Evolutionary conservation across 768 basidiomycete species (phyloP), one percentile per base, ranked within the genome.

Genomic region (Sarcodon aspratus): DNA sequence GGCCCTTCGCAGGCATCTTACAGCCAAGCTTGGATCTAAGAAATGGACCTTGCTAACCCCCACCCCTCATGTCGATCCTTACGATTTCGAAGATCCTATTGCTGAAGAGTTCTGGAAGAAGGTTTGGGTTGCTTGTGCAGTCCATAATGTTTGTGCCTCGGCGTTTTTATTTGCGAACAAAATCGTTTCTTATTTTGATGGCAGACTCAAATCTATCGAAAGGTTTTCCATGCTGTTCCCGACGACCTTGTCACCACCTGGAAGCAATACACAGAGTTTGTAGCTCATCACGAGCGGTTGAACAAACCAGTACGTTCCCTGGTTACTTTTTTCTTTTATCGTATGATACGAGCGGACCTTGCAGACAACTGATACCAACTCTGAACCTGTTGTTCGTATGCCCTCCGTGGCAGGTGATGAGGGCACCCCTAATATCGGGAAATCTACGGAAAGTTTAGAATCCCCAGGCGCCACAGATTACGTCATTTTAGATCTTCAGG

Each of bases 121-220:
- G 52, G 75, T 86, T 35, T 99, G 96, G 95, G 72, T 84, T 2
- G 80, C 88, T 11, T 81, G 79, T 45, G 93, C 95, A 0, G 78
- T 78, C 17, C 84, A 93, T 57, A 99, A 98, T 62, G 92, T 94
- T 47, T 53, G 86, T 69, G 21, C 38, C 27, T 12, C 35, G 33
- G 17, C 36, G 36, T 13, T 27, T 27, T 27, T 27, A 27, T 27
- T 27, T 27, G 21, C 21, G 21, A 27, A 27, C 5, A 27, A 5
- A 27, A 5, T 27, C 21, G 2, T 27, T 27, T 27, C 2, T 27
- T 27, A 27, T 27, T 27, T n/a, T 35, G 15, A 21, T 17, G 13
- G 9, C 51, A 94, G 92, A 99, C 95, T 52, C 89, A 95, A 61
- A 91, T 97, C 54, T 97, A 79, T 66, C 83, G 93, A 48, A 94